phyloP scores from a whole-genome alignment of 805 yeast genomes.

The Candida rishiriensis region DNA sequence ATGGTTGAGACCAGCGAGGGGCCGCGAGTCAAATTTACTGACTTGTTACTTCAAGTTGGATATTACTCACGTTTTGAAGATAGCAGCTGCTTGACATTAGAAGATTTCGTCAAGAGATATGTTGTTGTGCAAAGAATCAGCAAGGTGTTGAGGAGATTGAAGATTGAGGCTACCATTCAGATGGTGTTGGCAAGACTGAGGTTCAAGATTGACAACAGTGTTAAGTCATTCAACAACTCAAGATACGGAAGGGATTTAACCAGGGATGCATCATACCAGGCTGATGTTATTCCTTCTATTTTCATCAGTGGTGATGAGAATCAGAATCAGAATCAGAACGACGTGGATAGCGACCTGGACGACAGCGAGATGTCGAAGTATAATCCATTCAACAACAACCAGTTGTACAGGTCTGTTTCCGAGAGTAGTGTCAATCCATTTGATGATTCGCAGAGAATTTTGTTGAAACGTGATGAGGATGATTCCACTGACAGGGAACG shows the following conservation, averaged over 20 bases:
- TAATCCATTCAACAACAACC: slow-evolving; percentile 18
- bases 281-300: neutral
- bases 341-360: neutral
- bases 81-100: slow-evolving; percentile 67
- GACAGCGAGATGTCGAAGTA: slow-evolving; percentile 11
- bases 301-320: slow-evolving; percentile 1
- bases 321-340: slow-evolving; percentile 1
- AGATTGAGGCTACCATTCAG: slow-evolving; percentile 42
- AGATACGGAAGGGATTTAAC: neutral
- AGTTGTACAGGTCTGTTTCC: slow-evolving; percentile 23
- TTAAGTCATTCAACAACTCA: neutral
- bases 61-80: slow-evolving; percentile 74
- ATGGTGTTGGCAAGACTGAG: slow-evolving; percentile 46
- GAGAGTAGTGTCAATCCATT: slow-evolving; percentile 27
- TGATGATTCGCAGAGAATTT: slow-evolving; percentile 8
- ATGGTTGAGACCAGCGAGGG: slow-evolving; percentile 51
- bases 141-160: slow-evolving; percentile 36
- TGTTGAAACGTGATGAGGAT: neutral
- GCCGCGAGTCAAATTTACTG: slow-evolving; percentile 62
- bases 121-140: slow-evolving; percentile 55
- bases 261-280: too few relatives aligned
- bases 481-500: neutral
- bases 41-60: slow-evolving; percentile 64
- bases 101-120: slow-evolving; percentile 63
- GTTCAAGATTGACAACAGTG: slow-evolving; percentile 30